Percentiles rank a stretch among this genome's conserved stretches.
Evolutionary conservation across 2,329 filamentous ascomycete genomes (phyloP).

Genomic region (Ophidiomyces ophidiicola): DNA sequence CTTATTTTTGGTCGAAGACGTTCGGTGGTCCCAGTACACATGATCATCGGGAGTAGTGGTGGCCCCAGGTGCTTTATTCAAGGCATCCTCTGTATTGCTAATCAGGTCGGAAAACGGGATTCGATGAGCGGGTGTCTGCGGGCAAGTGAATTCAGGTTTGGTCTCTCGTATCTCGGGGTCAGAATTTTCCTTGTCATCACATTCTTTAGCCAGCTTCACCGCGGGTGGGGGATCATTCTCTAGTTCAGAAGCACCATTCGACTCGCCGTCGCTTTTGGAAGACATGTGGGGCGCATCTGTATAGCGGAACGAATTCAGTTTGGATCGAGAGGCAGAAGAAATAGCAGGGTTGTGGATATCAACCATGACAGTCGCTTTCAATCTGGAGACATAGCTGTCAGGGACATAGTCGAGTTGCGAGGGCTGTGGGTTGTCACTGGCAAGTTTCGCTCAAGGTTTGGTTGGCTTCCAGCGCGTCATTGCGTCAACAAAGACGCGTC

Average conservation of each 20-base stretch:
- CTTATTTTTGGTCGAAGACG: conserved; percentile 35
- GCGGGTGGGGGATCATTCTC: neutral
- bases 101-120: conserved; percentile 50
- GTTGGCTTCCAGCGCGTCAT: too few relatives aligned
- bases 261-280: neutral
- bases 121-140: conserved; percentile 48
- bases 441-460: too few relatives aligned
- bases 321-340: conserved; percentile 26
- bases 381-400: too few relatives aligned
- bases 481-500: too few relatives aligned
- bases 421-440: too few relatives aligned
- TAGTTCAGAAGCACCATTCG: neutral
- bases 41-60: conserved; percentile 49
- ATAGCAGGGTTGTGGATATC: conserved; percentile 11
- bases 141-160: conserved; percentile 30
- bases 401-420: too few relatives aligned
- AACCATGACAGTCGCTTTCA: conserved; percentile 6
- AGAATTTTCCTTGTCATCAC: conserved; percentile 8
- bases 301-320: conserved; percentile 27
- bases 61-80: conserved; percentile 35
- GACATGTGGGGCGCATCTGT: conserved; percentile 4
- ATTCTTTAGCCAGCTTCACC: neutral
- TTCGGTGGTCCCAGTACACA: conserved; percentile 45
- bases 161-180: conserved; percentile 16
- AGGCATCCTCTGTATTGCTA: conserved; percentile 46